Evolutionary conservation across 192 early-diverging fungal species (phyloP).

Genomic region (Backusella circina): DNA sequence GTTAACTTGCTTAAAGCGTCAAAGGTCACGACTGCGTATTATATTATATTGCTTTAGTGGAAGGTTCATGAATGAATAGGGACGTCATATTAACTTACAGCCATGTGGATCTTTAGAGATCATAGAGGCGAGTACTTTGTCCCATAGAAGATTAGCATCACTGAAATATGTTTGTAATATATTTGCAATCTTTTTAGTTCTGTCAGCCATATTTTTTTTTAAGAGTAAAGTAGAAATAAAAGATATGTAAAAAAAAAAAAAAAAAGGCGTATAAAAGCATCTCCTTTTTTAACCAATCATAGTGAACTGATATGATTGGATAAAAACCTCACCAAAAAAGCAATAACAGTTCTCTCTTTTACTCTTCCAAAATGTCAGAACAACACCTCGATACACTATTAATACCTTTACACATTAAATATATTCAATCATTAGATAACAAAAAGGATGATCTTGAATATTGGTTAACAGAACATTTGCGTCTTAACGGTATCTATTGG

Average conservation of each 20-base stretch:
- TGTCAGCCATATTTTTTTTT: neutral
- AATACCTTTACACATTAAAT: constrained; percentile 66
- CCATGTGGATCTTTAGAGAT: constrained; percentile 5
- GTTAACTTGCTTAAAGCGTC: neutral
- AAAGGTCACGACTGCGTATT: constrained; percentile 9
- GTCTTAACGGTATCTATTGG: constrained; percentile 94
- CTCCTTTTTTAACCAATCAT: too few species aligned
- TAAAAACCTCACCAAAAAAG: too few species aligned
- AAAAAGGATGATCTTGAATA: constrained; percentile 87
- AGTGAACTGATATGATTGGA: too few species aligned
- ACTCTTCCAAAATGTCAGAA: neutral
- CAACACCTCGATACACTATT: constrained; percentile 33
- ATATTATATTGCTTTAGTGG: too few species aligned
- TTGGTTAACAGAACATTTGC: constrained; percentile 89
- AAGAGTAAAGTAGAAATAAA: neutral
- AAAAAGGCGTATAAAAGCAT: neutral
- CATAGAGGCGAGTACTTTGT: constrained; percentile 12
- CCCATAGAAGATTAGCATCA: constrained; percentile 26
- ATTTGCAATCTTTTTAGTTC: constrained; percentile 13
- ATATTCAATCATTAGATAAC: constrained; percentile 66
- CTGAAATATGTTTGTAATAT: constrained; percentile 27
- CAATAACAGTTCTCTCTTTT: neutral
- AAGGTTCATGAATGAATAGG: too few species aligned
- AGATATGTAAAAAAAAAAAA: neutral
- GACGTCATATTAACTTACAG: neutral